These are phyloP conservation scores for Xylaria sp. DNA, from an alignment of 2,329 filamentous ascomycete genomes.

Conservation along the genomic window DNA sequence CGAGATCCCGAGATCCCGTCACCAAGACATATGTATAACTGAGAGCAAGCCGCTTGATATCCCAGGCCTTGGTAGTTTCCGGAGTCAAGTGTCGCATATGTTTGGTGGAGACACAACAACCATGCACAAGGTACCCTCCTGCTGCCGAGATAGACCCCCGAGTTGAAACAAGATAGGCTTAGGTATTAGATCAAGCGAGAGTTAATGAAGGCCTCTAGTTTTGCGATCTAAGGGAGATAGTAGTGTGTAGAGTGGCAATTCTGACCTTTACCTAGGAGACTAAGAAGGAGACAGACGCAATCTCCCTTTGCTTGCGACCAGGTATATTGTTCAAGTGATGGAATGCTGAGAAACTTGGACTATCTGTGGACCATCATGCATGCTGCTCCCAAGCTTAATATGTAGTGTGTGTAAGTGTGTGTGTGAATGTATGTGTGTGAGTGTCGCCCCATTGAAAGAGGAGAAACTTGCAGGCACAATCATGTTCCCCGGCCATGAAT, in stretches of 20 bases:
- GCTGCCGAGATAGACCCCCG: not conserved
- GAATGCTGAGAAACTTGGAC: constrained; percentile 22
- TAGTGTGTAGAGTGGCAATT: not conserved
- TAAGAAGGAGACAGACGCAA: too few species aligned
- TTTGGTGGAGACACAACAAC: constrained; percentile 1
- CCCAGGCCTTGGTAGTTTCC: not conserved
- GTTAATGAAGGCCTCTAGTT: not conserved
- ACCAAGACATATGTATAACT: constrained; percentile 17
- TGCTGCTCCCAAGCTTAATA: constrained; percentile 9
- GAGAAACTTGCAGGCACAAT: not conserved
- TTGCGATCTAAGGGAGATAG: not conserved
- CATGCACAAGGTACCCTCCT: not conserved
- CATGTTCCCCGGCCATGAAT: not conserved
- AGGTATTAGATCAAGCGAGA: not conserved
- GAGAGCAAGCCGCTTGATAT: not conserved
- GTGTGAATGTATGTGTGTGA: not conserved
- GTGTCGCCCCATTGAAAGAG: constrained; percentile 14
- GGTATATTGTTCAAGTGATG: not conserved
- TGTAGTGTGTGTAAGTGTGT: constrained; percentile 4
- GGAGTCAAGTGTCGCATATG: constrained; percentile 12
- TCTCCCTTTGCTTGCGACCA: constrained; percentile 6
- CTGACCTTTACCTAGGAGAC: constrained; percentile 17
- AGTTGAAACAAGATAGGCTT: not conserved
- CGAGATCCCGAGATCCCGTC: constrained; percentile 13
- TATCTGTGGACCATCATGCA: constrained; percentile 12